Evolutionary conservation across 805 yeast genomes (phyloP).

Genomic region (Debaryomyces tyrocola): DNA sequence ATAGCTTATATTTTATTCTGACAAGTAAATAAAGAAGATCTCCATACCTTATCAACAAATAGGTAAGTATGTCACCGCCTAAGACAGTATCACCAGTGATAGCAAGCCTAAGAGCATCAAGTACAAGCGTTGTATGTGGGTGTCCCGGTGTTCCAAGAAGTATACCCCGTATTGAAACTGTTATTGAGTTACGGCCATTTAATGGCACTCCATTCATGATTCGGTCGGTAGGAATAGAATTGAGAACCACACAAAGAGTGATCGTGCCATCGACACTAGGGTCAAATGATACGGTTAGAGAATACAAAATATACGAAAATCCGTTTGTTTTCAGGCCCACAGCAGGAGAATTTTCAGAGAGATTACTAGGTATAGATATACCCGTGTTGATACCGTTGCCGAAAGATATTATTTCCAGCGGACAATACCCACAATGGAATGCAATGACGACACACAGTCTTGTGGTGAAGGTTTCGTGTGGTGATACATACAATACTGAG

Average conservation of each 20-base stretch:
- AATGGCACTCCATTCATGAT: conserved; percentile 48
- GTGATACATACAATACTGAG: conserved; percentile 31
- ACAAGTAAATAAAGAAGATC: conserved; percentile 1
- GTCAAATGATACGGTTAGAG: conserved; percentile 32
- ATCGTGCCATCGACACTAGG: conserved; percentile 40
- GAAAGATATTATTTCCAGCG: conserved; percentile 53
- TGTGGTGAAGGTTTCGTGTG: conserved; percentile 37
- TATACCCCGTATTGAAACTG: conserved; percentile 59
- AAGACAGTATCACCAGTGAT: conserved; percentile 25
- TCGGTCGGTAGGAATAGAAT: conserved; percentile 47
- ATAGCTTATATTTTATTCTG: neutral
- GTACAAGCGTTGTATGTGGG: conserved; percentile 55
- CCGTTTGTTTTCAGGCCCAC: conserved; percentile 39
- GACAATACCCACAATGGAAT: conserved; percentile 45
- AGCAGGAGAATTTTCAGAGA: conserved; percentile 37
- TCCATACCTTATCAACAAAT: neutral
- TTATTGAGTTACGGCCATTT: conserved; percentile 52
- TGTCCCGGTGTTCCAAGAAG: conserved; percentile 69
- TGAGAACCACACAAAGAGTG: conserved; percentile 53
- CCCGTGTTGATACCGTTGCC: conserved; percentile 60
- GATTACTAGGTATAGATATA: conserved; percentile 54
- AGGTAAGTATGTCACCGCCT: conserved; percentile 8
- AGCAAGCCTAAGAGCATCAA: conserved; percentile 48
- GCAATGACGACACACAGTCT: conserved; percentile 50
- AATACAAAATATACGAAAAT: conserved; percentile 33